These are phyloP conservation scores for Boletus sp. DNA, from an alignment of 768 basidiomycete species.

Conservation along the genomic window DNA sequence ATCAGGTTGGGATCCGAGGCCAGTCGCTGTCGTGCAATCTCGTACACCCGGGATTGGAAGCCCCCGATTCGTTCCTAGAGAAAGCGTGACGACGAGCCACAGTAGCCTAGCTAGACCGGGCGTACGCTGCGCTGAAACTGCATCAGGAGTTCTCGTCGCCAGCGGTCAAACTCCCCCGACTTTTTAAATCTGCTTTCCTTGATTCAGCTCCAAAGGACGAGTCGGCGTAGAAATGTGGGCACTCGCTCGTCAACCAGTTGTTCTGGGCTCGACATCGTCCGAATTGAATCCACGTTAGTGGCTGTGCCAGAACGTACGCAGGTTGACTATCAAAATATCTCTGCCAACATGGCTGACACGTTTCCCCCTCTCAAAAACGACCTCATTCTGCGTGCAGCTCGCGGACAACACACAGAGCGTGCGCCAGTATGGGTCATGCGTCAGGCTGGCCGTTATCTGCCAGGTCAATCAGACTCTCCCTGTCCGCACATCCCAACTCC, in stretches of 20 bases:
- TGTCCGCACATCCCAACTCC: too few relatives aligned
- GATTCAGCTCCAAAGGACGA: background rate
- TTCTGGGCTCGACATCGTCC: slow-evolving; percentile 45
- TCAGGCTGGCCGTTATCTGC: slow-evolving; percentile 93
- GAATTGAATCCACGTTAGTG: too few relatives aligned
- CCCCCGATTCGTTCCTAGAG: slow-evolving; percentile 47
- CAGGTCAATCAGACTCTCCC: slow-evolving; percentile 61
- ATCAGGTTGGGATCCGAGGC: slow-evolving; percentile 51
- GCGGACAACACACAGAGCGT: slow-evolving; percentile 83
- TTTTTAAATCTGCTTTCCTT: slow-evolving; percentile 68
- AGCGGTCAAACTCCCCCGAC: slow-evolving; percentile 72
- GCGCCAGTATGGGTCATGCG: slow-evolving; percentile 99
- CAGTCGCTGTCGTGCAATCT: slow-evolving; percentile 57
- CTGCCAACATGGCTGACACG: slow-evolving; percentile 29
- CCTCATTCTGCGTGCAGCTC: slow-evolving; percentile 81
- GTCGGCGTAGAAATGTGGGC: background rate
- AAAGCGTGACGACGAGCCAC: background rate
- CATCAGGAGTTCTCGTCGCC: slow-evolving; percentile 60
- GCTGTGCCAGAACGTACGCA: slow-evolving; percentile 8
- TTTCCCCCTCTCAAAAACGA: slow-evolving; percentile 86
- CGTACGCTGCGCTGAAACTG: slow-evolving; percentile 63
- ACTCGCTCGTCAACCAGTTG: slow-evolving; percentile 65
- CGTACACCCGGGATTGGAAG: slow-evolving; percentile 57
- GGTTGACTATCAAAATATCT: background rate
- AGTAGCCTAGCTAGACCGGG: background rate